Evolutionary conservation across 306 rosid genomes (phyloP), one percentile per base, ranked within the genome.

Genomic region (Vachellia collinsii): DNA sequence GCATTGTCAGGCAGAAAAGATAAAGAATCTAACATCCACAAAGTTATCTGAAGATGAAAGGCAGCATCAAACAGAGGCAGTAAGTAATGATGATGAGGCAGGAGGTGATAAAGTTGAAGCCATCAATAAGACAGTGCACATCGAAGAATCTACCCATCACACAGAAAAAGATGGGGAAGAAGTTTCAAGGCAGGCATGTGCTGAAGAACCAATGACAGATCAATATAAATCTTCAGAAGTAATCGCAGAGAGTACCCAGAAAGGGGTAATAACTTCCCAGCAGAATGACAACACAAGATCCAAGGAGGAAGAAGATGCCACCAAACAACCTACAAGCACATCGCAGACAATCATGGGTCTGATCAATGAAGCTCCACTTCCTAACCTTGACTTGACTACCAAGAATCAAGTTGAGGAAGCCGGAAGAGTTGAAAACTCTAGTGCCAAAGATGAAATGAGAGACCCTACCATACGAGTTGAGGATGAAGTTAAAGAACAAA

Each of bases 161-260:
- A 41, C 14, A 68, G 72, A 68, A 41, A 19, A 71, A 17, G 74
- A 43, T 14, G 59, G 20, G 3, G 83, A 67, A 82, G 7, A n/a
- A n/a, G 61, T 73, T 70, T 79, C 74, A 42, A 51, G 22, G 44
- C 67, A 68, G 42, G 47, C n/a, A 22, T 44, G 66, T 37, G 39
- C 36, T 74, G 85, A 68, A 78, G 83, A 83, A 34, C 66, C 74
- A 14, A 74, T 53, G 67, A 59, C 79, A 69, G 53, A 82, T 63
- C 77, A 70, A 81, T 67, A 67, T 66, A 76, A 20, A 19, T 77
- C 78, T 34, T 25, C 3, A 14, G 34, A 78, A 50, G 81, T 81
- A 59, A 74, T 51, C 48, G 69, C 76, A 36, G 72, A n/a, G 50
- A 41, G 16, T 41, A 67, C 25, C 9, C 50, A 3, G 10, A 67